Evolutionary conservation across 148 eudicot genomes (phyloP), one percentile per base, ranked within the genome.

Genomic region (Hydrangea macrophylla): DNA sequence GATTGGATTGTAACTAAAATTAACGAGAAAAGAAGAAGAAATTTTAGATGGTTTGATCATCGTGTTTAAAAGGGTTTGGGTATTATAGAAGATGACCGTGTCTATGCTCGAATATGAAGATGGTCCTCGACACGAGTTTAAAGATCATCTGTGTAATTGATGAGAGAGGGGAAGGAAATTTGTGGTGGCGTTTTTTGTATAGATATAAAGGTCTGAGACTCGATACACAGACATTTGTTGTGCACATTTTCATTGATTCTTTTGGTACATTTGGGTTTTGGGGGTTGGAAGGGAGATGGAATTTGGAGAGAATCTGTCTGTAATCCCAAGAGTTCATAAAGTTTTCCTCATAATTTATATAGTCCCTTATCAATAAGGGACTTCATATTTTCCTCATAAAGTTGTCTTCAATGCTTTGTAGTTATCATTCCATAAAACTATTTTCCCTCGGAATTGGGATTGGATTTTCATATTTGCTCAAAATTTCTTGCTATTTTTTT

Each of bases 1-100:
- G 92, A 24, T 76, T 87, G 83, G 76, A 87, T 73, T 87, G 92
- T 73, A 72, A 80, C 73, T 84, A 68, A 67, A 60, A 48, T 22
- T 22, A 56, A 36, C 27, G 51, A 76, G 64, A 70, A n/a, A n/a
- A n/a, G n/a, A n/a, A n/a, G 26, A 32, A 40, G 55, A 22, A 62
- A 58, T 18, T 58, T 42, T 31, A 20, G 37, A 50, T 12, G 60
- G 40, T 31, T 33, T 48, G 23, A 50, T n/a, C n/a, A 27, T 55
- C 61, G 5, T 67, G 4, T 58, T 51, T 36, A 55, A 23, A 62
- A 22, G 40, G 27, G 17, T 50, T 60, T 55, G 74, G 56, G 65
- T 51, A 72, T 62, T 62, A 72, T 67, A 78, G 64, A 35, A 31
- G 45, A 33, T 31, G 65, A 66, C 22, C 58, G 27, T 23, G 6